phyloP scores from a whole-genome alignment of 106 monocot species.

The Amphibolis antarctica region DNA sequence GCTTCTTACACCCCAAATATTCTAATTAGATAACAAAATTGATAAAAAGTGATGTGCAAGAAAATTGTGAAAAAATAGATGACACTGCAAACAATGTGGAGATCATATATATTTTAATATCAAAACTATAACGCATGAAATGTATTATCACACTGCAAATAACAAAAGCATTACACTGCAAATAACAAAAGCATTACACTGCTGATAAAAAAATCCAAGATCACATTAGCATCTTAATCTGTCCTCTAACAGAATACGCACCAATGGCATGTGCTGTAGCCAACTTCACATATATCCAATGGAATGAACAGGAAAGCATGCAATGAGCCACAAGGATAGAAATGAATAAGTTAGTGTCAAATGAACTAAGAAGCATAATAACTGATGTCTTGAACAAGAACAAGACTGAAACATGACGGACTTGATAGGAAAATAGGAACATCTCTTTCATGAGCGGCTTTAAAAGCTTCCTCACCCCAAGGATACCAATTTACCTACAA shows the following conservation, averaged over 20 bases:
- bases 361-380: too few species aligned
- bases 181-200: too few species aligned
- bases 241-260: conserved; percentile 28
- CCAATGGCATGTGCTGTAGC: conserved; percentile 99
- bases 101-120: too few species aligned
- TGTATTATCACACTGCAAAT: too few species aligned
- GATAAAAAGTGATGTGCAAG: too few species aligned
- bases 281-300: conserved; percentile 37
- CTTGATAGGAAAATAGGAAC: conserved; percentile 94
- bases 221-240: neutral
- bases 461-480: conserved; percentile 96
- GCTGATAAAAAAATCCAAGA: neutral
- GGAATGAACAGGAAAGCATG: neutral
- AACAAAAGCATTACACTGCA: too few species aligned
- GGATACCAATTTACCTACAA: conserved; percentile 95
- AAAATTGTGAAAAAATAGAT: too few species aligned
- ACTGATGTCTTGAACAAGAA: neutral
- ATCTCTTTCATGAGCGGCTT: conserved; percentile 58
- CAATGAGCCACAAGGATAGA: neutral
- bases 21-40: too few species aligned
- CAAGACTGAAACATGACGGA: conserved; percentile 13
- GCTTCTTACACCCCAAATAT: too few species aligned
- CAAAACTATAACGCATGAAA: too few species aligned
- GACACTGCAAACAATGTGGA: too few species aligned
- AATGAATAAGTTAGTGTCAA: conserved; percentile 5